A percentile compares a stretch with the other conserved stretches of the same genome.
Evolutionary conservation across 345 rosid species (phyloP).

Genomic region (Brassica juncea): DNA sequence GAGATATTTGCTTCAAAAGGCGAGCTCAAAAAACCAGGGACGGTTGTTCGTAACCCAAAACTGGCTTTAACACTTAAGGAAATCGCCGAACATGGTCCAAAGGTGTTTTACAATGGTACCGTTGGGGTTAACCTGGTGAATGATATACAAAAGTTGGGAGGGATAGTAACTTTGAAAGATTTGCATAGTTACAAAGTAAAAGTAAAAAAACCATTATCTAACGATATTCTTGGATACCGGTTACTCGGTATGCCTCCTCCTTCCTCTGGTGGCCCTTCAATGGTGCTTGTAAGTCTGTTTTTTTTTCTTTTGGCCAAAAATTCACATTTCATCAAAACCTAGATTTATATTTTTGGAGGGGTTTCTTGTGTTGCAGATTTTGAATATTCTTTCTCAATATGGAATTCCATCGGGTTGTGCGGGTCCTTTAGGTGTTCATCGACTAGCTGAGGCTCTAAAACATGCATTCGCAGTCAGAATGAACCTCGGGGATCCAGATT

Average conservation of each 20-base stretch:
- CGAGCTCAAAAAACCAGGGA: slow-evolving; percentile 44
- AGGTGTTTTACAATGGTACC: slow-evolving; percentile 53
- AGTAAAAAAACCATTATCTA: slow-evolving; percentile 39
- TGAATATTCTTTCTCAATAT: slow-evolving; percentile 2
- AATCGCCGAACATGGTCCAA: slow-evolving; percentile 27
- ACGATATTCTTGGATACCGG: slow-evolving; percentile 42
- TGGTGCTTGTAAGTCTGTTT: slow-evolving; percentile 29
- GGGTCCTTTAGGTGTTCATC: background rate
- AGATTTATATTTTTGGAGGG: slow-evolving; percentile 22
- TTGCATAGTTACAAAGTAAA: slow-evolving; percentile 47
- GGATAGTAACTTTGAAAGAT: slow-evolving; percentile 55
- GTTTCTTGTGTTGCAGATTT: slow-evolving; percentile 33
- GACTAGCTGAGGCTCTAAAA: background rate
- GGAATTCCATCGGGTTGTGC: background rate
- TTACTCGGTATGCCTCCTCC: slow-evolving; percentile 65
- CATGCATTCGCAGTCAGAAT: background rate
- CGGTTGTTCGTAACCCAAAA: background rate
- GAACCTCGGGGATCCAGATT: slow-evolving; percentile 6
- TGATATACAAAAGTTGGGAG: slow-evolving; percentile 50
- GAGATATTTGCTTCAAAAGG: slow-evolving; percentile 43
- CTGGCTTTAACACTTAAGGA: slow-evolving; percentile 42
- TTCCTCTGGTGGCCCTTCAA: slow-evolving; percentile 29
- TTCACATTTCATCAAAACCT: slow-evolving; percentile 3
- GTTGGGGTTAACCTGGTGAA: slow-evolving; percentile 44
- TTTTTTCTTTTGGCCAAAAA: background rate